These are phyloP conservation scores for Neurospora africana DNA, from an alignment of 495 filamentous ascomycete species.

Conservation along the genomic window DNA sequence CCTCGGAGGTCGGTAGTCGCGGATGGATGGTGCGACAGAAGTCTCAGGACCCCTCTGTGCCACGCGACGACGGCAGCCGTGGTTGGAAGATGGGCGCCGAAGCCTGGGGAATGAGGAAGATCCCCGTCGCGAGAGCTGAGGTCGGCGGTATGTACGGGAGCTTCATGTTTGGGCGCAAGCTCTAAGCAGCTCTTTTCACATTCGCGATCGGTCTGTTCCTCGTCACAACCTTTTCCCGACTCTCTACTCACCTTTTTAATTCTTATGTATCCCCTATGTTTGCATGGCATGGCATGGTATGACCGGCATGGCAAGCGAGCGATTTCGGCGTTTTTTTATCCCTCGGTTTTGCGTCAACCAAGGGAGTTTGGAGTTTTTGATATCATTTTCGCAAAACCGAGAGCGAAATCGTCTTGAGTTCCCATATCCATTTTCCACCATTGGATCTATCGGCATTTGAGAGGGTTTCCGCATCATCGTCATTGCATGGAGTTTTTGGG, in stretches of 20 bases:
- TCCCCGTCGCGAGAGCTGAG: conserved; percentile 65
- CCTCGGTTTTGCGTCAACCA: background rate
- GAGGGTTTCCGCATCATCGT: background rate
- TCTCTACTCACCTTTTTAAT: background rate
- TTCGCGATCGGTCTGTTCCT: background rate
- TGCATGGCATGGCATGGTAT: conserved; percentile 2
- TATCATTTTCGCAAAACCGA: background rate
- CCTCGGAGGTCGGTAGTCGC: conserved; percentile 55
- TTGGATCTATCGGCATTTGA: background rate
- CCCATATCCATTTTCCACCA: background rate
- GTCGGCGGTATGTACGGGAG: conserved; percentile 80
- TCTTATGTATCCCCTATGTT: background rate
- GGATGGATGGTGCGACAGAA: conserved; percentile 56
- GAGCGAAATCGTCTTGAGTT: background rate
- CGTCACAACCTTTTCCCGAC: background rate
- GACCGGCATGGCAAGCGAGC: conserved; percentile 5
- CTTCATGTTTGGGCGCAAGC: conserved; percentile 61
- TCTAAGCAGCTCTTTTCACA: conserved; percentile 18
- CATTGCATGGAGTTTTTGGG: background rate
- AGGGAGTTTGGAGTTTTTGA: background rate
- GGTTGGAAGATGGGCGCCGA: conserved; percentile 85
- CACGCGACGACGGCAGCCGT: conserved; percentile 40
- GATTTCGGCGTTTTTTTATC: background rate
- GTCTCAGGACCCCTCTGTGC: background rate
- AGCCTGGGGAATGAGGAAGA: conserved; percentile 81